Conservation (phyloP, 1,139 yeast species). For the Suhomyces atakaporum region DNA sequence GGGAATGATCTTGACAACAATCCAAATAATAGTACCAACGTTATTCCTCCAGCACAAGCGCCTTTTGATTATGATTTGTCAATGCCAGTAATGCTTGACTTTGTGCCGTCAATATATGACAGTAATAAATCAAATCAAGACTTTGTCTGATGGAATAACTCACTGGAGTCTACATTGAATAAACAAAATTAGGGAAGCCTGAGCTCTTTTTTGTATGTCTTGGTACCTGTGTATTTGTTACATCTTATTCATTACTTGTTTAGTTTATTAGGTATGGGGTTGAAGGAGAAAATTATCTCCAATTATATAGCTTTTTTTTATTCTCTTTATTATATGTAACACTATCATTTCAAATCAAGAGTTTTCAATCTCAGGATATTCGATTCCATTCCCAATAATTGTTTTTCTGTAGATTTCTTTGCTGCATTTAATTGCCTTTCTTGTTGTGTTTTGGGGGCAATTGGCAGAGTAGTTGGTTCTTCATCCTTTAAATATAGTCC, state of each 20-base stretch:
- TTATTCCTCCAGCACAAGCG: conserved; percentile 16
- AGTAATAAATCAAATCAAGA: conserved; percentile 7
- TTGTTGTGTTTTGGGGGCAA: conserved; percentile 24
- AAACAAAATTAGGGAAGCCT: neutral
- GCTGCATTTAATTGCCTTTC: conserved; percentile 15
- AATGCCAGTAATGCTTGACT: conserved; percentile 16
- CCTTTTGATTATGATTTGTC: conserved; percentile 19
- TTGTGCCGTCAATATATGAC: conserved; percentile 12
- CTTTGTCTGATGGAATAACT: conserved; percentile 1
- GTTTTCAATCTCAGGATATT: conserved; percentile 36
- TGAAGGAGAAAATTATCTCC: conserved; percentile 1
- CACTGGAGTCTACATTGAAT: neutral
- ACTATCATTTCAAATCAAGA: conserved; percentile 7
- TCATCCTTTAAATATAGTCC: conserved; percentile 64
- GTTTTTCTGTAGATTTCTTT: conserved; percentile 19
- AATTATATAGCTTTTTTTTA: conserved; percentile 4
- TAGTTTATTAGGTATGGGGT: conserved; percentile 5
- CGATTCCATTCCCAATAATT: conserved; percentile 32
- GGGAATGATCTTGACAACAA: conserved; percentile 1
- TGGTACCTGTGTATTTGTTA: conserved; percentile 5
- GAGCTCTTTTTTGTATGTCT: conserved; percentile 2
- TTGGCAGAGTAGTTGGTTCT: conserved; percentile 11
- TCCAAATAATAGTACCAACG: conserved; percentile 8
- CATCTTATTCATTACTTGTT: conserved; percentile 1
- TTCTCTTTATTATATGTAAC: conserved; percentile 8